phyloP scores from a whole-genome alignment of 768 basidiomycete genomes.

The Trametes cingulata region DNA sequence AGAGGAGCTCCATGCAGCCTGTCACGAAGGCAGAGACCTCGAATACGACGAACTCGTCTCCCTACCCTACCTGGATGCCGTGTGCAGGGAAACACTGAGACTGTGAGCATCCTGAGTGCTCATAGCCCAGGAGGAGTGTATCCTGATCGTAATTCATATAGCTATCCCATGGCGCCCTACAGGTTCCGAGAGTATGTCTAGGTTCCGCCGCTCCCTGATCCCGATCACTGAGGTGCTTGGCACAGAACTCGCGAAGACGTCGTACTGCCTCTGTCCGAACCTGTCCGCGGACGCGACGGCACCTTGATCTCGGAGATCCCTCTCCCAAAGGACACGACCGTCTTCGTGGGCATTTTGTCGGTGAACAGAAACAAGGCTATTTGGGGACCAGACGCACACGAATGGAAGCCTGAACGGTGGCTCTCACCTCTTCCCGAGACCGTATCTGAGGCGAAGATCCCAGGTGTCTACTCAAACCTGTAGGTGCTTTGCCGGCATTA shows the following conservation, averaged over 20 bases:
- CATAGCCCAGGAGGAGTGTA: background rate
- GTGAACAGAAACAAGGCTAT: slow-evolving; percentile 42
- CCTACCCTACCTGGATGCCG: slow-evolving; percentile 33
- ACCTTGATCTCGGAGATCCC: slow-evolving; percentile 26
- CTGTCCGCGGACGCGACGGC: slow-evolving; percentile 20
- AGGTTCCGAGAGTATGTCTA: slow-evolving; percentile 5
- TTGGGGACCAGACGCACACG: slow-evolving; percentile 46
- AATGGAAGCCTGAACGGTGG: slow-evolving; percentile 49
- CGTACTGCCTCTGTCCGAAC: slow-evolving; percentile 32
- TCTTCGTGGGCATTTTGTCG: slow-evolving; percentile 40
- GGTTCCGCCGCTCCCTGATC: background rate
- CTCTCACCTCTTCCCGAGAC: slow-evolving; percentile 23
- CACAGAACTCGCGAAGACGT: slow-evolving; percentile 43
- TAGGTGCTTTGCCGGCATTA: too few species aligned
- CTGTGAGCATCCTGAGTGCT: slow-evolving; percentile 18
- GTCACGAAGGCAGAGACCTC: background rate
- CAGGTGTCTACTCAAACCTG: slow-evolving; percentile 15
- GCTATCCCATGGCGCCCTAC: slow-evolving; percentile 14
- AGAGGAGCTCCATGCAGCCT: slow-evolving; percentile 24
- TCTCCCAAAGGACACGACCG: slow-evolving; percentile 39
- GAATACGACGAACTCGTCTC: slow-evolving; percentile 27
- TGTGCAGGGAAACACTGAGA: slow-evolving; percentile 28
- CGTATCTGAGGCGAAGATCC: slow-evolving; percentile 18
- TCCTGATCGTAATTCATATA: background rate
- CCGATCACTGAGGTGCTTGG: too few species aligned